phyloP scores from a whole-genome alignment of 2,329 filamentous ascomycete species.

The Orbilia quercus region DNA sequence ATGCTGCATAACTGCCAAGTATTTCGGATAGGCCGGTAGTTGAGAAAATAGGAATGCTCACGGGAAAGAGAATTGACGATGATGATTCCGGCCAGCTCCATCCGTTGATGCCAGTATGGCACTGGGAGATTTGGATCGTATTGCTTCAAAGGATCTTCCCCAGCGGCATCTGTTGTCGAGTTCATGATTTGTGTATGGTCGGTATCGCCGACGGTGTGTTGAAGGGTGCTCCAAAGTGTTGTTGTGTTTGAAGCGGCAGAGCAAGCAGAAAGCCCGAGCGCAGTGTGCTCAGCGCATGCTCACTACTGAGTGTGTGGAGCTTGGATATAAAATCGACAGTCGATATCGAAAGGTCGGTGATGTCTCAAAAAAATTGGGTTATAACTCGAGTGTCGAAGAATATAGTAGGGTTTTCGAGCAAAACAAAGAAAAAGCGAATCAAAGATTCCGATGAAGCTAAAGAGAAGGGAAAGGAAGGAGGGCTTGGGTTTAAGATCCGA shows the following conservation, averaged over 20 bases:
- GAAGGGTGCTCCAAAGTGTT: conserved; percentile 1
- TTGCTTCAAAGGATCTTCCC: conserved; percentile 39
- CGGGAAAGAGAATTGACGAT: conserved; percentile 59
- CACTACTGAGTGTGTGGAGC: background rate
- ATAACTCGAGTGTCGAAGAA: conserved; percentile 9
- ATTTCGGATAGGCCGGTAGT: background rate
- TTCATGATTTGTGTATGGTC: conserved; percentile 21
- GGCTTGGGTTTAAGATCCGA: conserved; percentile 41
- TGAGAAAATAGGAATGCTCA: conserved; percentile 49
- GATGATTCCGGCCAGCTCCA: conserved; percentile 60
- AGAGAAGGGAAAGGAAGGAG: conserved; percentile 25
- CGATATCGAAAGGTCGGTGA: background rate
- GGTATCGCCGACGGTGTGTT: conserved; percentile 29
- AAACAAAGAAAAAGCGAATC: conserved; percentile 36
- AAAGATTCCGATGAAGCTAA: conserved; percentile 48
- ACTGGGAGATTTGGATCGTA: conserved; percentile 59
- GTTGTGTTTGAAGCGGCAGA: conserved; percentile 18
- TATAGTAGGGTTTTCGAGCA: conserved; percentile 3
- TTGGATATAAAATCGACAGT: background rate
- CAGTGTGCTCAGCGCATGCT: conserved; percentile 2
- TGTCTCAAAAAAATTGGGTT: conserved; percentile 11
- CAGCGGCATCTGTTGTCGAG: conserved; percentile 18
- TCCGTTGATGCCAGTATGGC: conserved; percentile 58
- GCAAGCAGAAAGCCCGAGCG: background rate
- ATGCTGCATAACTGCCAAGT: no score